Base-by-base conservation (phyloP, 2,329 filamentous ascomycete species). In the Pestalotiopsis fici region DNA sequence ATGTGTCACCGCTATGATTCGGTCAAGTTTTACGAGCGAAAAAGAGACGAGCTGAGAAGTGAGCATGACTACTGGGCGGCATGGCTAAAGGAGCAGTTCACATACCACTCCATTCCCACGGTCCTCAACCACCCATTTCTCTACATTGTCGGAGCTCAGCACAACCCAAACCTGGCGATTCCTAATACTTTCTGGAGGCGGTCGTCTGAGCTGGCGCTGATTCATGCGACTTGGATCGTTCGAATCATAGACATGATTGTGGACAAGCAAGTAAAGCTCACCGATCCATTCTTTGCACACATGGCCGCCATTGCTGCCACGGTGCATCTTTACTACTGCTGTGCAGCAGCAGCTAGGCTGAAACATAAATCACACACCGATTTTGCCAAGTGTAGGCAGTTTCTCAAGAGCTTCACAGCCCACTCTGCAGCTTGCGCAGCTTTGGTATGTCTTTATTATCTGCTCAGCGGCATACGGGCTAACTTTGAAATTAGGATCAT, bases 161-260 rank as follows among this genome's bases (percentile, higher is more conserved):
- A 85, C 73, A 86, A 86, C 62, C 79, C 81, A 3, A 86, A 86
- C 59, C 72, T 86, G 31, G 82, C 82, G 0, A 86, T 86, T 5
- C 85, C 85, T 0, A 87, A 87, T 66, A 85, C 83, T 0, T 87
- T 87, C 66, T 87, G 85, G 85, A 78, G 83, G 54, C 74, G 83
- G 3, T 86, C 84, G 0, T 86, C 83, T 0, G 85, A 87, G 69
- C 73, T 85, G 13, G 85, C 84, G 0, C 73, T 87, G 1, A 74
- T 86, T 2, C 85, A 87, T 60, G 81, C 83, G 2, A 87, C 85
- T 0, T 87, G 85, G 85, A 82, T 86, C 54, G 83, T 85, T 15
- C 80, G 85, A 3, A 81, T 87, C 74, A 85, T 87, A 47, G 84
- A 86, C 60, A 86, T 87, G 85, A 81, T 85, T 1, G 76, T 82